phyloP scores from a whole-genome alignment of 2,329 filamentous ascomycete genomes.

The Talaromyces sp. region DNA sequence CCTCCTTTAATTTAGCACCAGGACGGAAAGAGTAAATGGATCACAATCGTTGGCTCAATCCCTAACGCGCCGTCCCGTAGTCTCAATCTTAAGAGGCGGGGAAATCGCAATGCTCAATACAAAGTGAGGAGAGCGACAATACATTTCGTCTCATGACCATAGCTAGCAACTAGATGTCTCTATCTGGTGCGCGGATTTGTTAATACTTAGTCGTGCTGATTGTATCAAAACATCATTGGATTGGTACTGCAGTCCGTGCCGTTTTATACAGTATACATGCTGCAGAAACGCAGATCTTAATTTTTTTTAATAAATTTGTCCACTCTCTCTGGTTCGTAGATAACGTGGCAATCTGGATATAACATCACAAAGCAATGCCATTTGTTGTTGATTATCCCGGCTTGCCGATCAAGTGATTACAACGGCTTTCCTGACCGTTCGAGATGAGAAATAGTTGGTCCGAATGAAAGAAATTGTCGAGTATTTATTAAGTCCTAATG shows the following conservation, averaged over 20 bases:
- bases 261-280: neutral
- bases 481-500: too few species aligned
- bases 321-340: neutral
- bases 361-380: neutral
- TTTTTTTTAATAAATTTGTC: neutral
- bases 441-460: neutral
- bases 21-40: neutral
- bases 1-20: neutral
- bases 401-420: neutral
- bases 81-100: neutral
- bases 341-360: constrained; percentile 2
- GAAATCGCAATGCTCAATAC: neutral
- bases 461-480: too few species aligned
- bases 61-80: neutral
- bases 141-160: neutral
- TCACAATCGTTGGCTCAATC: neutral
- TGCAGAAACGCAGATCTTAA: neutral
- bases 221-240: neutral
- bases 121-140: neutral
- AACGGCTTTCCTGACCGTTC: neutral
- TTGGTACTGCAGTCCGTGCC: neutral
- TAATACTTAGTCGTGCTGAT: neutral
- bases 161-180: neutral
- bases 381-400: neutral
- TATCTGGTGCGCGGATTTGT: neutral